Evolutionary conservation across 768 basidiomycete genomes (phyloP).

Genomic region (Russula sp.): DNA sequence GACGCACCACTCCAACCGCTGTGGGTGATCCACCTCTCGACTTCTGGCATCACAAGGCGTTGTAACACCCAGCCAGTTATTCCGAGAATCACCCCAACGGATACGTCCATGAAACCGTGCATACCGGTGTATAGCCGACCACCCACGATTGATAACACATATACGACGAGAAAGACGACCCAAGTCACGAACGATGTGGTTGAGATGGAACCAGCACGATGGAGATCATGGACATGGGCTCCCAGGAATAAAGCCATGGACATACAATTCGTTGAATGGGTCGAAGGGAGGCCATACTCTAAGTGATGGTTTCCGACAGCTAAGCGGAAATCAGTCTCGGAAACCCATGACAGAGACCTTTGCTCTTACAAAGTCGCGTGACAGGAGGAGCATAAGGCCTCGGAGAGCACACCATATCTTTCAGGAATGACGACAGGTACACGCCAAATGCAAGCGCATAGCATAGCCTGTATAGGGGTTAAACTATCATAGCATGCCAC

Average conservation of each 20-base stretch:
- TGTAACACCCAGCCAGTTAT: conserved; percentile 57
- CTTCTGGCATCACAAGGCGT: conserved; percentile 35
- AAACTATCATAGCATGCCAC: conserved; percentile 8
- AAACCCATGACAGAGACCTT: background rate
- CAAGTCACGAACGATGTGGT: conserved; percentile 43
- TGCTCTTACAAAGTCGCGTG: conserved; percentile 71
- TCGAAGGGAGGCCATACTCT: conserved; percentile 95
- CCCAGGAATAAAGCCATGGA: conserved; percentile 85
- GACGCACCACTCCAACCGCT: conserved; percentile 41
- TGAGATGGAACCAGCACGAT: conserved; percentile 45
- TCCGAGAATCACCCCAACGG: conserved; percentile 62
- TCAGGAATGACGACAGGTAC: conserved; percentile 81
- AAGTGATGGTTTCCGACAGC: conserved; percentile 78
- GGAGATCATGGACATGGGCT: conserved; percentile 53
- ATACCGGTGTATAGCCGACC: conserved; percentile 84
- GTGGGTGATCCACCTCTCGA: conserved; percentile 46
- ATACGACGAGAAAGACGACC: conserved; percentile 47
- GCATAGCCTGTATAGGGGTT: conserved; percentile 49
- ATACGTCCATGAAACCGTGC: conserved; percentile 81
- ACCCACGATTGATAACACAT: conserved; percentile 70
- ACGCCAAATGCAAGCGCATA: conserved; percentile 75
- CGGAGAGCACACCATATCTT: conserved; percentile 88
- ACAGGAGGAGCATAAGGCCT: conserved; percentile 90
- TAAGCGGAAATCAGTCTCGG: conserved; percentile 32
- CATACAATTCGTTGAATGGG: conserved; percentile 88